Evolutionary conservation across 495 filamentous ascomycete genomes (phyloP).

Genomic region (Aspergillus asperescens): DNA sequence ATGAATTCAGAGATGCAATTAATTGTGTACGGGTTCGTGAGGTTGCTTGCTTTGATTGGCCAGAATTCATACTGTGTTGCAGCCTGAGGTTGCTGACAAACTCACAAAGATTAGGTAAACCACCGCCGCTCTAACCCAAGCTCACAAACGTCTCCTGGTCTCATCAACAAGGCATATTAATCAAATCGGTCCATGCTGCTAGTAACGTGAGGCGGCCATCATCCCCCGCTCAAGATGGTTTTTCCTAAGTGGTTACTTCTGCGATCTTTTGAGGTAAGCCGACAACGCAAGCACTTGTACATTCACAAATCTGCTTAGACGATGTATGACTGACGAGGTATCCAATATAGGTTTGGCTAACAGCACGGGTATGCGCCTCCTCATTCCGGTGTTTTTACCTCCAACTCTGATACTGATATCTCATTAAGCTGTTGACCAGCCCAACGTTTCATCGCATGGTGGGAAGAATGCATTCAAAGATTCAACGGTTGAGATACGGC

Average conservation of each 20-base stretch:
- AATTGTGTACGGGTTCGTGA: background rate
- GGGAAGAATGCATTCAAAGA: conserved; percentile 47
- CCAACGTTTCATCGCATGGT: conserved; percentile 56
- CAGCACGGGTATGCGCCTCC: conserved; percentile 32
- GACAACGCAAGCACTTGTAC: background rate
- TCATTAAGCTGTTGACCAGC: conserved; percentile 52
- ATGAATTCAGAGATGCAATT: background rate
- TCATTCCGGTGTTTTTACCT: background rate
- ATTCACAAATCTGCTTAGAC: background rate
- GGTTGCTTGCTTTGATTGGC: background rate
- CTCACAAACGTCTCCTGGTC: background rate
- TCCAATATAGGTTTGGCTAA: conserved; percentile 35
- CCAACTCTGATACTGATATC: conserved; percentile 19
- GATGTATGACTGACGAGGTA: background rate
- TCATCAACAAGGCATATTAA: background rate
- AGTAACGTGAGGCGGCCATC: background rate
- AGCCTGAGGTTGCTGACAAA: background rate
- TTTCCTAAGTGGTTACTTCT: conserved; percentile 22
- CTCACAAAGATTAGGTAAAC: too few relatives aligned
- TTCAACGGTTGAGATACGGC: conserved; percentile 49
- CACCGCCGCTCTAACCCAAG: too few relatives aligned
- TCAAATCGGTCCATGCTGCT: background rate
- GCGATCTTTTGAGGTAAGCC: conserved; percentile 45
- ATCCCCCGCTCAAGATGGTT: too few relatives aligned
- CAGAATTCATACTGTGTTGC: background rate